Base-by-base conservation (phyloP, 2,329 filamentous ascomycete species). In the Piedraia hortae region DNA sequence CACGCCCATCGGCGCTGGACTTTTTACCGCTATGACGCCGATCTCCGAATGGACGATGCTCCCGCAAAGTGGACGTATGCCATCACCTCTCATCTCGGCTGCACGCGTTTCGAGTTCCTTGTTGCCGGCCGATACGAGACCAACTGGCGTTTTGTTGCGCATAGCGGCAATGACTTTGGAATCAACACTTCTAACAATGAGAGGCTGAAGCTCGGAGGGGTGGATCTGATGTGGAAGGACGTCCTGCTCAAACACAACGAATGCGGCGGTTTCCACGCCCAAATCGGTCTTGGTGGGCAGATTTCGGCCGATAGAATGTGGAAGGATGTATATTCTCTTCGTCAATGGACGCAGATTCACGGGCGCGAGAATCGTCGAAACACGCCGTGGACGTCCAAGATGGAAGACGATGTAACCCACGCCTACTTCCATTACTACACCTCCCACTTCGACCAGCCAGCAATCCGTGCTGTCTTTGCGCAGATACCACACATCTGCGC, bases 351-450 rank as follows among this genome's bases (percentile, higher is more conserved):
- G 19, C 64, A 71, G 6, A 85, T 80, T 48, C 80, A 71, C 36
- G 85, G 85, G 4, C 80, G 90, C 33, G 85, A 93, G 25, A 85
- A 78, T 34, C 61, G 88, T 26, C 89, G 80, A 51, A 88, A 68
- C 34, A 69, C 77, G 0, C 59, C 68, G 19, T 97, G 85, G 85
- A 90, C 80, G 5, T 77, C 82, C 3, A 69, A 77, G 21, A 75
- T 93, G 36, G 78, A 97, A 40, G 82, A 97, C 39, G 85, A 97
- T 39, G 77, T 90, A 10, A 68, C 71, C 2, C 80, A 93, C 46
- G 80, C 85, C 5, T 97, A 90, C 50, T 97, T 97, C 46, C 85
- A 97, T 45, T 97, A 90, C 45, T 97, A 97, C 43, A 90, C 80
- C 1, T 90, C 78, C 34, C 82, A 93, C 44, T 93, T 97, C 42